Conservation (phyloP, 495 filamentous ascomycete genomes). For the Thermochaetoides thermophila region DNA sequence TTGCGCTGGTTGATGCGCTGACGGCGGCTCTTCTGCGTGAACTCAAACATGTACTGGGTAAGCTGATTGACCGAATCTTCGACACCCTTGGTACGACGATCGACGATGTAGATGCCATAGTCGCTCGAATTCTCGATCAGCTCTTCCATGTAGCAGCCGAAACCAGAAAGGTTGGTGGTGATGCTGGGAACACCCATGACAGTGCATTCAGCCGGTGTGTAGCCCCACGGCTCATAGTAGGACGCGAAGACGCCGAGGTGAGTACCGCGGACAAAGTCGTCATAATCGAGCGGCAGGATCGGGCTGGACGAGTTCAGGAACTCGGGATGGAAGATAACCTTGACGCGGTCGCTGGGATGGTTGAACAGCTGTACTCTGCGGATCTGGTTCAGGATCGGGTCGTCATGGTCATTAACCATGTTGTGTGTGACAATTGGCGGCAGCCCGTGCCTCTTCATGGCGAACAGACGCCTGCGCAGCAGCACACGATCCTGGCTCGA, state of each 20-base stretch:
- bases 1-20: conserved; percentile 98
- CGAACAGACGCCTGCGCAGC: conserved; percentile 78
- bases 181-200: conserved; percentile 99
- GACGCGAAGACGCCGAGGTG: conserved; percentile 92
- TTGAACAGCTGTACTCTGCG: conserved; percentile 95
- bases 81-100: conserved; percentile 86
- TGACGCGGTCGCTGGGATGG: conserved; percentile 84
- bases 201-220: conserved; percentile 95
- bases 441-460: conserved; percentile 80
- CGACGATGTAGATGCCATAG: conserved; percentile 98
- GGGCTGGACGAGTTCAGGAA: conserved; percentile 94
- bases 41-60: conserved; percentile 84
- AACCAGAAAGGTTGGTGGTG: conserved; percentile 93
- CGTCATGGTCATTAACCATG: conserved; percentile 87
- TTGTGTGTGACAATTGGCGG: conserved; percentile 99
- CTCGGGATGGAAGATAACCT: conserved; percentile 95
- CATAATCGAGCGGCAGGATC: conserved; percentile 89
- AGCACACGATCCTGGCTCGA: conserved; percentile 85
- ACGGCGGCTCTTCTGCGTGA: conserved; percentile 80
- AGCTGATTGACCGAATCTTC: conserved; percentile 97
- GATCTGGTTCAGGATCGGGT: conserved; percentile 92
- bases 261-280: conserved; percentile 94
- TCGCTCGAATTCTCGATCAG: conserved; percentile 94
- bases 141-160: conserved; percentile 99
- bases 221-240: conserved; percentile 99